These are phyloP conservation scores for Geotrichum cucujoidarum DNA, from an alignment of 1,139 yeast species.

Conservation along the genomic window DNA sequence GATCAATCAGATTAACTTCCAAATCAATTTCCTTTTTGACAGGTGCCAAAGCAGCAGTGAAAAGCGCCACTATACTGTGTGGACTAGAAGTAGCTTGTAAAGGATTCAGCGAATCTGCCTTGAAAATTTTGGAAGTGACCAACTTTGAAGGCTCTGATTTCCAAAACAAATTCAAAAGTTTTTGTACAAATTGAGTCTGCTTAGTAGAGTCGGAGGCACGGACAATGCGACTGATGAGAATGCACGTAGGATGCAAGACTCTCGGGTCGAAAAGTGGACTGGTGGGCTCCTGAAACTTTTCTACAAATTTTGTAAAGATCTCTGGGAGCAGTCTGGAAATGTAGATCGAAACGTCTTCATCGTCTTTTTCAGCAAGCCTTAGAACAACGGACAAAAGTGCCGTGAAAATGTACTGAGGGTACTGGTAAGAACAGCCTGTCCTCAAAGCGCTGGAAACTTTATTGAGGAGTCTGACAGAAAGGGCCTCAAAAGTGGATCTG, in stretches of 20 bases:
- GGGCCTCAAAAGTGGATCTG: constrained; percentile 34
- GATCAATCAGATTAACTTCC: constrained; percentile 20
- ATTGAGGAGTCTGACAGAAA: constrained; percentile 35
- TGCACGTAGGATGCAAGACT: constrained; percentile 13
- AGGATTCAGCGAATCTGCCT: constrained; percentile 3
- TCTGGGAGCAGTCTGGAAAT: constrained; percentile 16
- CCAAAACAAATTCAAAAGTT: constrained; percentile 17
- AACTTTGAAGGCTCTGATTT: constrained; percentile 13
- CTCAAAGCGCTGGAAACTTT: constrained; percentile 27
- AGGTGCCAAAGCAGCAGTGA: constrained; percentile 33
- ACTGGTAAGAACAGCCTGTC: constrained; percentile 18
- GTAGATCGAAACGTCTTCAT: constrained; percentile 19
- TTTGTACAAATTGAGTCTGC: constrained; percentile 13
- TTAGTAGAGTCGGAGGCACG: constrained; percentile 13
- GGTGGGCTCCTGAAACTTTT: constrained; percentile 7
- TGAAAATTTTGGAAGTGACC: constrained; percentile 13
- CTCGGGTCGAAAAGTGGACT: constrained; percentile 8
- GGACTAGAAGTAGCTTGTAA: constrained; percentile 28
- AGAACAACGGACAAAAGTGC: constrained; percentile 25
- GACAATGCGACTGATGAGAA: constrained; percentile 12
- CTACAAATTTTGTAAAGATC: constrained; percentile 16
- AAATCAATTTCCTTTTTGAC: constrained; percentile 21
- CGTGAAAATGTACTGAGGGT: constrained; percentile 25
- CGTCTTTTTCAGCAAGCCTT: constrained; percentile 21
- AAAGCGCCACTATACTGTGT: constrained; percentile 44